Conservation (phyloP, 306 rosid genomes). For the Canavalia ensiformis region DNA sequence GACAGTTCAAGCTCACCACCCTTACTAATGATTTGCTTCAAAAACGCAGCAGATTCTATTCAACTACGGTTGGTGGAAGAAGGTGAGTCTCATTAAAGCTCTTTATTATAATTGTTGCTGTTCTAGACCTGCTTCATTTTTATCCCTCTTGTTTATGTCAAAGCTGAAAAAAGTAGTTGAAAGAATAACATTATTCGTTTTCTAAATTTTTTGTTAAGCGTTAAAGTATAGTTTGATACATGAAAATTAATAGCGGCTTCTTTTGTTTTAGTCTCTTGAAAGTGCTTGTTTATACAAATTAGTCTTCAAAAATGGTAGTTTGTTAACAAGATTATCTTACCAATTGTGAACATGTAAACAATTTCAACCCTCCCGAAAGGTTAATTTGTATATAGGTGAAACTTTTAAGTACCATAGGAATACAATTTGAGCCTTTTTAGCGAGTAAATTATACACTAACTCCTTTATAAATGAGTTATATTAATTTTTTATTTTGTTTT, state of each 20-base stretch:
- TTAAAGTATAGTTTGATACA: background rate
- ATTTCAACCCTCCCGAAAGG: background rate
- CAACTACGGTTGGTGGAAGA: slow-evolving; percentile 55
- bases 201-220: no score
- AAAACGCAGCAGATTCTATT: slow-evolving; percentile 53
- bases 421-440: no score
- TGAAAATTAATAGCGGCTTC: no score
- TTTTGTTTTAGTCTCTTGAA: background rate
- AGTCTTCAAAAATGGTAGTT: background rate
- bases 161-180: no score
- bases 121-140: background rate
- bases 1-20: slow-evolving; percentile 58
- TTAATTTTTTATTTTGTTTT: background rate
- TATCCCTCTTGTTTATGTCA: no score
- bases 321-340: background rate
- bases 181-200: no score
- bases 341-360: background rate
- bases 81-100: slow-evolving; percentile 63
- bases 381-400: no score
- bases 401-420: no score
- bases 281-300: background rate
- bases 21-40: slow-evolving; percentile 48
- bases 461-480: slow-evolving; percentile 7
- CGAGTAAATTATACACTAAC: background rate
- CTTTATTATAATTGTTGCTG: background rate